Evolutionary conservation across 192 early-diverging fungal genomes (phyloP).

Genomic region (Gamsiella multidivaricata): DNA sequence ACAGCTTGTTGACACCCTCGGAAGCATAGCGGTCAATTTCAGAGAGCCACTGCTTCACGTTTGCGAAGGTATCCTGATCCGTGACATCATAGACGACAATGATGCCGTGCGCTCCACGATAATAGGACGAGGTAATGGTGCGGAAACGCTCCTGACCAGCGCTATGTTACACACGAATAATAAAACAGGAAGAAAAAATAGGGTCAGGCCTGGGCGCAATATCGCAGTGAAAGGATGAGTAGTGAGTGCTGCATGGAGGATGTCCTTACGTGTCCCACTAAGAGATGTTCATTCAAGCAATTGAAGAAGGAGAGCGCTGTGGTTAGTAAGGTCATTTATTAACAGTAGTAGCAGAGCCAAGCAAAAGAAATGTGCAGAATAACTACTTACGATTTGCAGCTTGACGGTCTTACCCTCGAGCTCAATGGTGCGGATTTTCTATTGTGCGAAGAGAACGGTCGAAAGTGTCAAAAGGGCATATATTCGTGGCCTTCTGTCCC

Average conservation of each 20-base stretch:
- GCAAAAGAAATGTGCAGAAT: not conserved
- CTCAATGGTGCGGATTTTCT: constrained; percentile 99
- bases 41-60: constrained; percentile 98
- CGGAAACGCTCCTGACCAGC: constrained; percentile 99
- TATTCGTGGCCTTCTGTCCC: too few species aligned
- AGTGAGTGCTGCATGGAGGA: not conserved
- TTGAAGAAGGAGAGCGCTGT: not conserved
- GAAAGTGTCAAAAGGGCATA: too few species aligned
- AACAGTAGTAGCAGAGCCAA: not conserved
- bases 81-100: constrained; percentile 99
- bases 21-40: constrained; percentile 98
- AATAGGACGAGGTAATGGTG: constrained; percentile 98
- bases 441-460: constrained; percentile 4
- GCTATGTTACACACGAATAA: constrained; percentile 74
- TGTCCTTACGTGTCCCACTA: constrained; percentile 43
- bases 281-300: not conserved
- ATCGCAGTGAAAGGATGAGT: too few species aligned
- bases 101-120: constrained; percentile 97
- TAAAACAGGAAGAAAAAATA: constrained; percentile 6
- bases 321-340: not conserved
- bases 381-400: constrained; percentile 86
- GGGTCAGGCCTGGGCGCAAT: too few species aligned
- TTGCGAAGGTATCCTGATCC: constrained; percentile 92
- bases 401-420: constrained; percentile 99
- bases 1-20: constrained; percentile 97